Base-by-base conservation (phyloP, 2,329 filamentous ascomycete species). In the Fusarium setosum region DNA sequence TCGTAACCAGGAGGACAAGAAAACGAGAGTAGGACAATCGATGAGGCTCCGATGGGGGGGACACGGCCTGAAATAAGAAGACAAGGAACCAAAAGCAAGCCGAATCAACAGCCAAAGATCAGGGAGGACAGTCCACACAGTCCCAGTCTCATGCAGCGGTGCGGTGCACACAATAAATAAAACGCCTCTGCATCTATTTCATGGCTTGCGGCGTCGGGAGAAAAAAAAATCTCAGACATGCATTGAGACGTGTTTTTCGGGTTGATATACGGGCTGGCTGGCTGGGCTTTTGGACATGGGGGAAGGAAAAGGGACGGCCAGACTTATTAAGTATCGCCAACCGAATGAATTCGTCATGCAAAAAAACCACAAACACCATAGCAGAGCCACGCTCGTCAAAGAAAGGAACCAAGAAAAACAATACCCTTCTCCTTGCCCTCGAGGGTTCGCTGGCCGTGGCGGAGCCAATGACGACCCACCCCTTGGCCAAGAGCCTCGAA, bases 101-200 rank as follows among this genome's bases (percentile, higher is more conserved):
- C 51, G 26, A 31, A 48, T 31, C n/a, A 18, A 38, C 34, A 18
- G 20, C 34, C 13, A 18, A 15, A 31, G 34, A 58, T 62, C 56
- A 65, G 61, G 61, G 56, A 63, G 51, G 44, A 29, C 48, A 44
- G 26, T 29, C 45, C 35, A 32, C 35, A 32, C 47, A 42, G 44
- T 29, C 48, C 32, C 53, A 42, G 44, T n/a, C 12, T 37, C 35
- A 47, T 49, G 38, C 32, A 41, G 41, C 38, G 26, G 41, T 49
- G 38, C 32, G 37, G 41, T 35, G 26, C 31, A 56, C 40, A 52
- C 40, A 51, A 40, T 52, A 42, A 51, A 40, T 52, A 42, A 63
- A 63, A 63, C 61, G 61, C 61, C 53, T 63, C 53, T 63, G 61
- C 47, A 58, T 63, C 42, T 37, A 50, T 45, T 62, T 34, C 17